Conservation (phyloP, 2,329 filamentous ascomycete genomes). For the Meredithiella fracta region DNA sequence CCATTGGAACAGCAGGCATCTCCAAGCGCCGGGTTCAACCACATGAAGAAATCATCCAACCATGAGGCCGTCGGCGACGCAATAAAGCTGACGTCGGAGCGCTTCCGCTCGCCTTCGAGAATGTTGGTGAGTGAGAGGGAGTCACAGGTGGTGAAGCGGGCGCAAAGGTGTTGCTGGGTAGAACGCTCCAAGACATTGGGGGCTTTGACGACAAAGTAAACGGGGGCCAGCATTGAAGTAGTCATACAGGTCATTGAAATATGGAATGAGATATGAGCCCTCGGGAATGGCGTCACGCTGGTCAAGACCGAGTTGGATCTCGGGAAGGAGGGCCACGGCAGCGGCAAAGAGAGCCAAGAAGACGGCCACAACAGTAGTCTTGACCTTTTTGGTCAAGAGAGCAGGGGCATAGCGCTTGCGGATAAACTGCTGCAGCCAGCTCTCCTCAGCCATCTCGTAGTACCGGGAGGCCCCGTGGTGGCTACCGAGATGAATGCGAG, state of each 20-base stretch:
- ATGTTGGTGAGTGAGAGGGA: constrained; percentile 72
- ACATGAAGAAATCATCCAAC: constrained; percentile 92
- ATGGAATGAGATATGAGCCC: constrained; percentile 86
- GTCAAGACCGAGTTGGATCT: constrained; percentile 74
- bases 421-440: constrained; percentile 70
- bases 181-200: constrained; percentile 60
- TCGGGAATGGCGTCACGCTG: constrained; percentile 88
- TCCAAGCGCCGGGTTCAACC: constrained; percentile 71
- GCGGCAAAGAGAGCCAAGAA: constrained; percentile 82
- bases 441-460: constrained; percentile 66
- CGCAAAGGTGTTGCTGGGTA: constrained; percentile 76
- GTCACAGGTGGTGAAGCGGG: constrained; percentile 78
- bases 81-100: constrained; percentile 74
- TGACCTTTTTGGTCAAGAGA: constrained; percentile 65
- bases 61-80: constrained; percentile 79
- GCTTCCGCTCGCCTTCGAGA: constrained; percentile 84
- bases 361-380: constrained; percentile 56
- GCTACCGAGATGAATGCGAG: constrained; percentile 29
- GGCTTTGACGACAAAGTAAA: constrained; percentile 83
- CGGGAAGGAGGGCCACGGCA: constrained; percentile 67
- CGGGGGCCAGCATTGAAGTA: constrained; percentile 80
- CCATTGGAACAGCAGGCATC: constrained; percentile 55
- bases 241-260: constrained; percentile 88
- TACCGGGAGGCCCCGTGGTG: constrained; percentile 23
- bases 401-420: constrained; percentile 74